A percentile compares a stretch with the other conserved stretches of the same genome.
Evolutionary conservation across 2,329 filamentous ascomycete genomes (phyloP).

Genomic region (Rutstroemia sp.): DNA sequence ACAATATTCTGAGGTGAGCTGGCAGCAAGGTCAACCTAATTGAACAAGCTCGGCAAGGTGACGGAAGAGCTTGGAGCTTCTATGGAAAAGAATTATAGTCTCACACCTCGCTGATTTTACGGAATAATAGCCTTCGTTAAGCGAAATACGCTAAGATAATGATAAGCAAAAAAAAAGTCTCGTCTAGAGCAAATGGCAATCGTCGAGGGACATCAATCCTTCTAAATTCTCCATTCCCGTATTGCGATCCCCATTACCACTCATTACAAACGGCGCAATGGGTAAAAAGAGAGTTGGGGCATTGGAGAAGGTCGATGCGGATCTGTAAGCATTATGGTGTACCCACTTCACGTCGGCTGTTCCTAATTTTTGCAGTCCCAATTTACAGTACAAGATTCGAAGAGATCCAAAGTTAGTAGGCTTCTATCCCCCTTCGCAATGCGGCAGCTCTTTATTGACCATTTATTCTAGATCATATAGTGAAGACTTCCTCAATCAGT

Average conservation of each 20-base stretch:
- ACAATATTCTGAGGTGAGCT: conserved; percentile 1
- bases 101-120: not conserved
- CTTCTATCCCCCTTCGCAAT: not conserved
- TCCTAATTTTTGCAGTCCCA: conserved; percentile 48
- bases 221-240: too few relatives aligned
- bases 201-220: too few relatives aligned
- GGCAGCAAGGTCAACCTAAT: not conserved
- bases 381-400: conserved; percentile 85
- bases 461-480: conserved; percentile 61
- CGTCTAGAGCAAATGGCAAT: not conserved
- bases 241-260: not conserved
- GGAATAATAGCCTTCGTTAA: not conserved
- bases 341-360: too few relatives aligned
- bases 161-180: conserved; percentile 6
- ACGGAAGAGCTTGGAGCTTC: not conserved
- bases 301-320: conserved; percentile 90
- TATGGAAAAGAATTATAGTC: not conserved
- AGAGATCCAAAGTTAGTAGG: conserved; percentile 66
- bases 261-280: conserved; percentile 40
- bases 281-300: conserved; percentile 86
- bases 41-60: not conserved
- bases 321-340: conserved; percentile 48
- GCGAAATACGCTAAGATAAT: conserved; percentile 9
- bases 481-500: conserved; percentile 82
- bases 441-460: conserved; percentile 6